These are phyloP conservation scores for Gymnopilus junonius DNA, from an alignment of 768 basidiomycete genomes.

Conservation along the genomic window DNA sequence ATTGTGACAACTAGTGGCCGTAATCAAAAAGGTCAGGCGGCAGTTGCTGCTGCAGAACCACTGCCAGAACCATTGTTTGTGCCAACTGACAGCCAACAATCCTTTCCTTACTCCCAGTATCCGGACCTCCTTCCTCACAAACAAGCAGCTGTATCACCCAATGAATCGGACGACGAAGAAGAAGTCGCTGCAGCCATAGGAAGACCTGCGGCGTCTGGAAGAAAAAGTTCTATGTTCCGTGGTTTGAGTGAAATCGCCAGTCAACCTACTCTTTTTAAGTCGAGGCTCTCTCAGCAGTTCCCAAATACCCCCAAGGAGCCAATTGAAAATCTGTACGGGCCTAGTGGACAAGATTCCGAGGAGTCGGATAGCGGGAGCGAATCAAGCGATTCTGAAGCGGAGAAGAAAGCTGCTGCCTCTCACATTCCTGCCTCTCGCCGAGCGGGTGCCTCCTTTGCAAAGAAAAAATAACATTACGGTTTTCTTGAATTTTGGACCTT, in stretches of 20 bases:
- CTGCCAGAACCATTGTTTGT: slow-evolving; percentile 49
- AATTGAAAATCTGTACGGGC: slow-evolving; percentile 41
- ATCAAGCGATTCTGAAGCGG: slow-evolving; percentile 52
- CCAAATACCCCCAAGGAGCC: slow-evolving; percentile 25
- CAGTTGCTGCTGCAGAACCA: slow-evolving; percentile 8
- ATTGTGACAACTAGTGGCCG: slow-evolving; percentile 8
- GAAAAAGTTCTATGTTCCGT: slow-evolving; percentile 29
- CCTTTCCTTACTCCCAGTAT: slow-evolving; percentile 59
- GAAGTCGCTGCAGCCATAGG: slow-evolving; percentile 35
- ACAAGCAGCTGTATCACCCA: slow-evolving; percentile 24
- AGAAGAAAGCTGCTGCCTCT: slow-evolving; percentile 36
- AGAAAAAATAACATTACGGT: slow-evolving; percentile 14
- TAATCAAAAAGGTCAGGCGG: slow-evolving; percentile 1
- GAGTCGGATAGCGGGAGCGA: slow-evolving; percentile 52
- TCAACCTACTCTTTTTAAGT: slow-evolving; percentile 35
- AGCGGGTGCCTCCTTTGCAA: slow-evolving; percentile 45
- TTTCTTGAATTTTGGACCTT: neutral
- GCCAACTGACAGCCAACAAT: slow-evolving; percentile 53
- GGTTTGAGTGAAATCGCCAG: slow-evolving; percentile 59
- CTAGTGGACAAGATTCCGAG: slow-evolving; percentile 39
- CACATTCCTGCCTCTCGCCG: slow-evolving; percentile 65
- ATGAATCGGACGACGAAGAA: slow-evolving; percentile 48
- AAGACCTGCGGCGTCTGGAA: slow-evolving; percentile 9
- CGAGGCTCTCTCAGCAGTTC: slow-evolving; percentile 35
- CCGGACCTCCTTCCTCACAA: slow-evolving; percentile 22